Conservation (phyloP, 352 stramenopile species). For the Globisporangium canariense region DNA sequence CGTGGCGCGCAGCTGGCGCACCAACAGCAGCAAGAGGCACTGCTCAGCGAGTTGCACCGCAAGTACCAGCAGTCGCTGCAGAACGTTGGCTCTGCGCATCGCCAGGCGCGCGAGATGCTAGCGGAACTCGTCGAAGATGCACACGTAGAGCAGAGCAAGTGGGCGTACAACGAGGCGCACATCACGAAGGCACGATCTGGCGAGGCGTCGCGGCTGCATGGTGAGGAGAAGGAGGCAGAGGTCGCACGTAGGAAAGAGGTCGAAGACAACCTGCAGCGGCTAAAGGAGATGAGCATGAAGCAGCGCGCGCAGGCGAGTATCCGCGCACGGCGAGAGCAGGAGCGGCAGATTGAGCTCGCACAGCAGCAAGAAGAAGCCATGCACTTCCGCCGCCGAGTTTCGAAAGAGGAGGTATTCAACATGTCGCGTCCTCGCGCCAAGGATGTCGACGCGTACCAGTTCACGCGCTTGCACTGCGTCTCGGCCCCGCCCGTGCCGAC, state of each 20-base stretch:
- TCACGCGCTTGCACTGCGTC: slow-evolving; percentile 50
- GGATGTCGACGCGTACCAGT: slow-evolving; percentile 51
- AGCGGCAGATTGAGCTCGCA: slow-evolving; percentile 25
- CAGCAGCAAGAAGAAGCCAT: slow-evolving; percentile 29
- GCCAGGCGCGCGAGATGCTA: slow-evolving; percentile 53
- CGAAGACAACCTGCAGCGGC: slow-evolving; percentile 41
- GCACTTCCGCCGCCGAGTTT: slow-evolving; percentile 22
- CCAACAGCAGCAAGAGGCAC: slow-evolving; percentile 27
- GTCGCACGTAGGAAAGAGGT: slow-evolving; percentile 30
- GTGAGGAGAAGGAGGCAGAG: slow-evolving; percentile 24
- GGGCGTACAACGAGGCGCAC: slow-evolving; percentile 35
- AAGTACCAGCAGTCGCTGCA: slow-evolving; percentile 62
- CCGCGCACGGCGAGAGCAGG: slow-evolving; percentile 33
- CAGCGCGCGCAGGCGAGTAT: slow-evolving; percentile 43
- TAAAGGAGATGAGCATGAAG: slow-evolving; percentile 34
- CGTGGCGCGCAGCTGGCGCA: slow-evolving; percentile 25
- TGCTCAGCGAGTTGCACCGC: slow-evolving; percentile 43
- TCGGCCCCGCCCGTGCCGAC: slow-evolving; percentile 1
- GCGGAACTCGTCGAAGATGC: slow-evolving; percentile 49
- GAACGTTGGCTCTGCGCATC: slow-evolving; percentile 57
- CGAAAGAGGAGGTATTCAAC: slow-evolving; percentile 40
- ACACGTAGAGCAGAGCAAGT: slow-evolving; percentile 53
- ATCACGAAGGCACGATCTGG: slow-evolving; percentile 29
- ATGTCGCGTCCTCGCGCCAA: slow-evolving; percentile 30
- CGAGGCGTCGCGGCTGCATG: slow-evolving; percentile 28